Evolutionary conservation across 1,284 basidiomycete genomes (phyloP).

Genomic region (Athelia sp.): DNA sequence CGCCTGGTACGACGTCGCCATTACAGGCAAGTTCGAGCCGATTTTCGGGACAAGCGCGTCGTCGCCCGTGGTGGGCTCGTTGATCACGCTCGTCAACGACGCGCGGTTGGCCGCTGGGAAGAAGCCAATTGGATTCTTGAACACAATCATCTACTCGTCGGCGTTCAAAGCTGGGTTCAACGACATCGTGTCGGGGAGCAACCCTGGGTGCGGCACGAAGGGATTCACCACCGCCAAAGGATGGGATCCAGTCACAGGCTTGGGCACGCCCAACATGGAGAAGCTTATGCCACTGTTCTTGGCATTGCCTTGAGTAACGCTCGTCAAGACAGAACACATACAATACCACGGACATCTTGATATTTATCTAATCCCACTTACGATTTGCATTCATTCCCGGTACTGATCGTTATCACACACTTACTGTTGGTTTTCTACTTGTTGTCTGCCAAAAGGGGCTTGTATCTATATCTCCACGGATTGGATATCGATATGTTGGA

Average conservation of each 20-base stretch:
- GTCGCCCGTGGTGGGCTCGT: constrained; percentile 24
- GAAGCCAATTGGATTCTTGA: constrained; percentile 18
- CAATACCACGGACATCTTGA: too few relatives aligned
- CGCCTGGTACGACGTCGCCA: constrained; percentile 36
- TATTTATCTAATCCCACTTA: too few relatives aligned
- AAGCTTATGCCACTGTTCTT: constrained; percentile 24
- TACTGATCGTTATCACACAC: too few relatives aligned
- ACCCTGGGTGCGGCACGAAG: constrained; percentile 19
- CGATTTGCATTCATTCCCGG: too few relatives aligned
- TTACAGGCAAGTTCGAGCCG: constrained; percentile 14
- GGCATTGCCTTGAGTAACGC: constrained; percentile 21
- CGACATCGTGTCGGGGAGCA: constrained; percentile 29
- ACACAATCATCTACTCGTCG: constrained; percentile 22
- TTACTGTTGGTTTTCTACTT: too few relatives aligned
- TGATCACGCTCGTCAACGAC: constrained; percentile 32
- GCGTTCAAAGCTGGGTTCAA: constrained; percentile 20
- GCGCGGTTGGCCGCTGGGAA: constrained; percentile 20
- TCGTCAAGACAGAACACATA: too few relatives aligned
- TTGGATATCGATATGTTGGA: too few relatives aligned
- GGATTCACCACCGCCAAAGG: constrained; percentile 18
- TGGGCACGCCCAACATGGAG: constrained; percentile 26
- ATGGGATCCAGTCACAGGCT: constrained; percentile 22
- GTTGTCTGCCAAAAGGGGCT: too few relatives aligned
- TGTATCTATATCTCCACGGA: too few relatives aligned
- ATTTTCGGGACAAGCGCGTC: constrained; percentile 16